Percentiles rank a stretch among this genome's conserved stretches.
These are phyloP conservation scores for Pueraria montana DNA, from an alignment of 306 rosid species.

Conservation along the genomic window DNA sequence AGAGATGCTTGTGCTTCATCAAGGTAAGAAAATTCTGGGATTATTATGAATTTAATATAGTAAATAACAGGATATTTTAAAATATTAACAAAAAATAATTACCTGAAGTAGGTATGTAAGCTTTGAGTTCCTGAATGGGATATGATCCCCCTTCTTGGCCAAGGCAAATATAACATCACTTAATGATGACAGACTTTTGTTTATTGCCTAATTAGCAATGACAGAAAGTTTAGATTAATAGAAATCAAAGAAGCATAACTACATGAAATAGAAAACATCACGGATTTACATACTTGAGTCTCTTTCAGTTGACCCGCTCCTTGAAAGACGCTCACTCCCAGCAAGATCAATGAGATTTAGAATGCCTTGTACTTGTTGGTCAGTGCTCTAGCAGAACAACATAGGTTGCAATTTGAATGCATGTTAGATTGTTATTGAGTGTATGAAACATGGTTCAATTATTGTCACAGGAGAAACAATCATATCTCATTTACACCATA, in stretches of 20 bases:
- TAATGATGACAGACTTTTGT: constrained; percentile 86
- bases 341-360: constrained; percentile 98
- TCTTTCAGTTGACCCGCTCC: constrained; percentile 91
- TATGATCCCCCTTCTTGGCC: constrained; percentile 95
- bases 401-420: constrained; percentile 28
- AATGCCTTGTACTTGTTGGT: constrained; percentile 95
- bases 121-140: constrained; percentile 96
- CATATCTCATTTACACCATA: constrained; percentile 91
- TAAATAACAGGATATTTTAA: not conserved
- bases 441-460: constrained; percentile 17
- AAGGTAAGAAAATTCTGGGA: not conserved
- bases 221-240: constrained; percentile 35
- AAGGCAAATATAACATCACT: constrained; percentile 95
- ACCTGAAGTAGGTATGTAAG: constrained; percentile 99
- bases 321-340: constrained; percentile 98
- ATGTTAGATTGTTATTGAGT: not conserved
- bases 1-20: not conserved
- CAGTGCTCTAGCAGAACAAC: constrained; percentile 73
- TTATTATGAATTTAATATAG: not conserved
- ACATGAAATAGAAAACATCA: constrained; percentile 23
- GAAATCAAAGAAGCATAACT: constrained; percentile 31
- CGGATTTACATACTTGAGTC: constrained; percentile 77
- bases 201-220: constrained; percentile 74
- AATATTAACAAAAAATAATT: constrained; percentile 27
- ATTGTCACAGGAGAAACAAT: constrained; percentile 11